A percentile compares a stretch with the other conserved stretches of the same genome.
These are phyloP conservation scores for Trichoderma oligosporum DNA, from an alignment of 2,329 filamentous ascomycete genomes.

Conservation along the genomic window DNA sequence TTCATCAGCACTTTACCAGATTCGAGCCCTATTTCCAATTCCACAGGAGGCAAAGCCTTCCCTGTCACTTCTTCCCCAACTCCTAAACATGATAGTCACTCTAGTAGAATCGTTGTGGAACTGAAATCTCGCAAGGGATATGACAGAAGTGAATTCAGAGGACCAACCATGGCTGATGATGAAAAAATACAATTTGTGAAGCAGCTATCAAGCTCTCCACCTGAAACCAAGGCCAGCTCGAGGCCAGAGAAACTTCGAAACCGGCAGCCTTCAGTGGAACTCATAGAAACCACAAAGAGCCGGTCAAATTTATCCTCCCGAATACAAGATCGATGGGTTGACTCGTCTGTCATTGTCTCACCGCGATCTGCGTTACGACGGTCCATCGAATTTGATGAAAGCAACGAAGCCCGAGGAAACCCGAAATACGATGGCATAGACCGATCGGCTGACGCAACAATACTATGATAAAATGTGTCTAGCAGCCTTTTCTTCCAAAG, in stretches of 20 bases:
- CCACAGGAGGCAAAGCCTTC: not conserved
- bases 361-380: not conserved
- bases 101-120: slow-evolving; percentile 14
- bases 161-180: not conserved
- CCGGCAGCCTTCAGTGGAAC: slow-evolving; percentile 12
- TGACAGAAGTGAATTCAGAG: slow-evolving; percentile 11
- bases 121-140: not conserved
- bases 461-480: not conserved
- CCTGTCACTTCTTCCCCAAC: not conserved
- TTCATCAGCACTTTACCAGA: not conserved
- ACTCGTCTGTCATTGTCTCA: not conserved
- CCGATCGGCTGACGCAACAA: slow-evolving; percentile 18
- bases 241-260: not conserved
- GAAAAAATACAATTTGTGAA: slow-evolving; percentile 1
- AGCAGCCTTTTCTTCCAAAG: not conserved
- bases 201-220: not conserved
- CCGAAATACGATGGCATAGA: slow-evolving; percentile 35
- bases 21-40: not conserved
- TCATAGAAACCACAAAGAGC: not conserved
- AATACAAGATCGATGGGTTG: not conserved
- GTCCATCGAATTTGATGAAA: slow-evolving; percentile 25
- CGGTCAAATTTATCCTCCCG: not conserved
- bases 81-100: not conserved
- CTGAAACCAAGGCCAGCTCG: not conserved
- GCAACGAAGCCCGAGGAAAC: slow-evolving; percentile 2